Conservation (phyloP, 208 protist genomes). For the Trypanosoma platydactyli region DNA sequence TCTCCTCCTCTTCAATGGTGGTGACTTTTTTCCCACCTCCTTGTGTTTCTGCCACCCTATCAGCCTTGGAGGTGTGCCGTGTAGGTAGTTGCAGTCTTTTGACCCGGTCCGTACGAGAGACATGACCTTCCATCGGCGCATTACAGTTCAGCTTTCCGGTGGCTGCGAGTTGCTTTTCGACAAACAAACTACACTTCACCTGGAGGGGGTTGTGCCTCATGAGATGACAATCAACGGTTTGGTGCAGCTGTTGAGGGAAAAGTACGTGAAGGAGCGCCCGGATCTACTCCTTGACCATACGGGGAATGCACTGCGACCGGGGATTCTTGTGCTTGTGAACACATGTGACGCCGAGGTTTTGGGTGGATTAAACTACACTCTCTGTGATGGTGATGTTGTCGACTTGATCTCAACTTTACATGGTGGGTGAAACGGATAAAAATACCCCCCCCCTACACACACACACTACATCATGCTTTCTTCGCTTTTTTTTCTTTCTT, state of each 20-base stretch:
- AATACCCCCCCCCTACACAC: neutral
- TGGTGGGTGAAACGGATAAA: slow-evolving; percentile 65
- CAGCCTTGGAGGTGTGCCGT: too few species aligned
- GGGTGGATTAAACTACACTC: slow-evolving; percentile 74
- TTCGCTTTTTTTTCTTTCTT: neutral
- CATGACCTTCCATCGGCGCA: slow-evolving; percentile 29
- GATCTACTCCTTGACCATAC: slow-evolving; percentile 76
- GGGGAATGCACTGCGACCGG: slow-evolving; percentile 74
- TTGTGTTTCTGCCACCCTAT: neutral
- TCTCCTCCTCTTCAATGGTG: neutral
- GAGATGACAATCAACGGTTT: slow-evolving; percentile 49
- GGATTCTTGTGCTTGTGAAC: slow-evolving; percentile 94
- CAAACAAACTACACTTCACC: slow-evolving; percentile 37
- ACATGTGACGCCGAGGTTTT: slow-evolving; percentile 92
- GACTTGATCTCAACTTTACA: slow-evolving; percentile 95
- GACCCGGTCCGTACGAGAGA: neutral
- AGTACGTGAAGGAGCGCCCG: slow-evolving; percentile 67
- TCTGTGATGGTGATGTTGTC: slow-evolving; percentile 85
- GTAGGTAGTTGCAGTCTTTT: neutral
- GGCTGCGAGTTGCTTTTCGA: slow-evolving; percentile 86
- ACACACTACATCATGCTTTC: neutral
- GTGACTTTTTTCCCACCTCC: neutral
- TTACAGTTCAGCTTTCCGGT: slow-evolving; percentile 59
- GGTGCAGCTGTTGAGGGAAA: slow-evolving; percentile 47
- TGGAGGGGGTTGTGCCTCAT: slow-evolving; percentile 40